Conservation (phyloP, 2,329 filamentous ascomycete genomes). For the Aciculosporium take region DNA sequence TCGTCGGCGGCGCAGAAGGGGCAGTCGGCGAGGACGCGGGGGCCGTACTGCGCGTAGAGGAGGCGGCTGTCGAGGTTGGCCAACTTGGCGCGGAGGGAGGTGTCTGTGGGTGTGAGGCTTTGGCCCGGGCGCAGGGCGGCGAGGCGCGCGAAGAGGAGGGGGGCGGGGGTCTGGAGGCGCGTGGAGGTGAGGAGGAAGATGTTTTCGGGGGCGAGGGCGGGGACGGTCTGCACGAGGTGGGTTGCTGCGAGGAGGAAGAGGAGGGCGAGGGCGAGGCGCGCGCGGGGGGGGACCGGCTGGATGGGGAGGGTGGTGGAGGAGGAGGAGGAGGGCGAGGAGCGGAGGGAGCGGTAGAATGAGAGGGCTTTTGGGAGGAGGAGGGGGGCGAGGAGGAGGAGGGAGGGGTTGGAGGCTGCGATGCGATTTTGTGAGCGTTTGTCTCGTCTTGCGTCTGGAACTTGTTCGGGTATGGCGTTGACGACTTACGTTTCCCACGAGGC, state of each 20-base stretch:
- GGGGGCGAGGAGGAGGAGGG: conserved; percentile 51
- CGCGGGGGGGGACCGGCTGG: conserved; percentile 38
- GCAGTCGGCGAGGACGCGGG: conserved; percentile 57
- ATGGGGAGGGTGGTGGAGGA: conserved; percentile 36
- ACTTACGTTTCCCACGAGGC: conserved; percentile 9
- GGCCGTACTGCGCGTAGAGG: conserved; percentile 74
- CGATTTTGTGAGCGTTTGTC: too few relatives aligned
- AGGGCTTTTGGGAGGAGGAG: conserved; percentile 54
- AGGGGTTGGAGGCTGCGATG: too few relatives aligned
- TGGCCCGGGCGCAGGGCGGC: conserved; percentile 34
- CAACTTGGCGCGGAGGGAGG: conserved; percentile 52
- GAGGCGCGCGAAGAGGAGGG: conserved; percentile 71
- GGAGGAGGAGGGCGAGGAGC: conserved; percentile 30
- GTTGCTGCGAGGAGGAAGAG: conserved; percentile 35
- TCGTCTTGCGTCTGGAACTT: too few relatives aligned
- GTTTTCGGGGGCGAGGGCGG: conserved; percentile 60
- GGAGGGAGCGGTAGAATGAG: conserved; percentile 45
- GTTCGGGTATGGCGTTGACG: too few relatives aligned
- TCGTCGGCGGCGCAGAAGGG: conserved; percentile 70
- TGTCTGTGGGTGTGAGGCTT: conserved; percentile 43
- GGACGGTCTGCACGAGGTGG: conserved; percentile 46
- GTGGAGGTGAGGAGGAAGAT: conserved; percentile 66
- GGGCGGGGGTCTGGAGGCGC: conserved; percentile 70
- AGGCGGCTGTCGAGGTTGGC: conserved; percentile 57
- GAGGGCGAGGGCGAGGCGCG: conserved; percentile 44